Conservation (phyloP, 345 rosid species). For the Camelina hispida region DNA sequence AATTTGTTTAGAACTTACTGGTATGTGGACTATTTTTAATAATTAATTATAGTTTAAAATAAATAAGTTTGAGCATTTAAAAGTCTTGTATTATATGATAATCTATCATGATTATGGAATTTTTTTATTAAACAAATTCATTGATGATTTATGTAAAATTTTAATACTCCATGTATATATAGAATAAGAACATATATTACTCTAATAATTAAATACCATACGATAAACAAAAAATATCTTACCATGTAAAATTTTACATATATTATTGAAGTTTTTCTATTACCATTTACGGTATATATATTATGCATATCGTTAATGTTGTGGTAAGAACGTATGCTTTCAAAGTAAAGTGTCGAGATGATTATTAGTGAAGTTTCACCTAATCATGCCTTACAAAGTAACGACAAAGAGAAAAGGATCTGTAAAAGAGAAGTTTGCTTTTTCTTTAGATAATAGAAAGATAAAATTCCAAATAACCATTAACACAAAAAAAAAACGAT, state of each 20-base stretch:
- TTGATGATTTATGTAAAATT: not conserved
- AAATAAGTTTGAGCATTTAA: no score
- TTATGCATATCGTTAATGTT: not conserved
- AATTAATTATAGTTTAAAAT: no score
- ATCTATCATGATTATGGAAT: not conserved
- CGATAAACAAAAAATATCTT: not conserved
- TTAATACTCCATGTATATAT: not conserved
- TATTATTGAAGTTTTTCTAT: not conserved
- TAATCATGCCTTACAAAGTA: conserved; percentile 88
- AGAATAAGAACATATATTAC: not conserved
- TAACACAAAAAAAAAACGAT: not conserved
- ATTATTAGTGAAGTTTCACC: conserved; percentile 66
- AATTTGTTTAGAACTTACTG: no score
- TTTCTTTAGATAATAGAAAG: conserved; percentile 17
- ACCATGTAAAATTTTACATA: no score
- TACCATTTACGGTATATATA: not conserved
- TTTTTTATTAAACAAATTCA: no score
- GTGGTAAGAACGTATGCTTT: conserved; percentile 6
- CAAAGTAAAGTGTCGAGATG: conserved; percentile 41
- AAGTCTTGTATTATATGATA: no score
- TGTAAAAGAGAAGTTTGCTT: conserved; percentile 36
- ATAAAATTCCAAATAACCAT: not conserved
- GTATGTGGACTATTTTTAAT: no score
- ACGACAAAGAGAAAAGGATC: conserved; percentile 85
- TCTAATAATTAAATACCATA: not conserved